Percentiles rank a stretch among this genome's conserved stretches.
Conservation (phyloP, 2,329 filamentous ascomycete genomes). For the Botrytis squamosa region DNA sequence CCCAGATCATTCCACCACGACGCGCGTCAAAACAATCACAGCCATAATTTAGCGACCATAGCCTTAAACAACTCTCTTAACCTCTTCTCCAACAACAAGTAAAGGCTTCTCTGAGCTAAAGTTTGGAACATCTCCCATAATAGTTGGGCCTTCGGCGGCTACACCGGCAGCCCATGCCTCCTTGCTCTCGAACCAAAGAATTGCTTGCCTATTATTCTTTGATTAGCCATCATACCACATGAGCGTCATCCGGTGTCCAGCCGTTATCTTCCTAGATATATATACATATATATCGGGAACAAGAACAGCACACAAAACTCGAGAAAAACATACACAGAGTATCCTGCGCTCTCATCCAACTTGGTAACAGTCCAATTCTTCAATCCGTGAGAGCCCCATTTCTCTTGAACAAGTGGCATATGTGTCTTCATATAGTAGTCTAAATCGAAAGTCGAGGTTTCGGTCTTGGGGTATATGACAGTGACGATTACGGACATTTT, state of each 20-base stretch:
- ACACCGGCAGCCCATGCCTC: neutral
- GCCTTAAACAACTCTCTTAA: neutral
- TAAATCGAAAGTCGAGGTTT: constrained; percentile 17
- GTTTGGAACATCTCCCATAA: constrained; percentile 4
- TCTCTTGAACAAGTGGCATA: constrained; percentile 17
- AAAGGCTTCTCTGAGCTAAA: constrained; percentile 14
- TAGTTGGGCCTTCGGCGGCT: neutral
- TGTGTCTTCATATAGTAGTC: constrained; percentile 17
- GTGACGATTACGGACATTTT: constrained; percentile 14
- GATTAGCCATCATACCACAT: neutral
- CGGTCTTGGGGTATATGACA: constrained; percentile 17
- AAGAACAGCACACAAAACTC: neutral
- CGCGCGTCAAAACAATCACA: neutral
- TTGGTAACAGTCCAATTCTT: neutral
- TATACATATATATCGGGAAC: neutral
- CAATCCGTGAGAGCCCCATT: constrained; percentile 9
- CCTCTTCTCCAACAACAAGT: neutral
- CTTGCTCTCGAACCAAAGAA: constrained; percentile 5
- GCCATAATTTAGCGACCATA: neutral
- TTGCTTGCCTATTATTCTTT: neutral
- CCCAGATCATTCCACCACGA: neutral
- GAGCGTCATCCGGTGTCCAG: neutral
- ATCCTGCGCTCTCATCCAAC: neutral
- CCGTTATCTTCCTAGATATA: neutral
- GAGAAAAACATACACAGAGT: neutral